Conservation (phyloP, 1,139 yeast genomes). For the Lodderomyces theae region DNA sequence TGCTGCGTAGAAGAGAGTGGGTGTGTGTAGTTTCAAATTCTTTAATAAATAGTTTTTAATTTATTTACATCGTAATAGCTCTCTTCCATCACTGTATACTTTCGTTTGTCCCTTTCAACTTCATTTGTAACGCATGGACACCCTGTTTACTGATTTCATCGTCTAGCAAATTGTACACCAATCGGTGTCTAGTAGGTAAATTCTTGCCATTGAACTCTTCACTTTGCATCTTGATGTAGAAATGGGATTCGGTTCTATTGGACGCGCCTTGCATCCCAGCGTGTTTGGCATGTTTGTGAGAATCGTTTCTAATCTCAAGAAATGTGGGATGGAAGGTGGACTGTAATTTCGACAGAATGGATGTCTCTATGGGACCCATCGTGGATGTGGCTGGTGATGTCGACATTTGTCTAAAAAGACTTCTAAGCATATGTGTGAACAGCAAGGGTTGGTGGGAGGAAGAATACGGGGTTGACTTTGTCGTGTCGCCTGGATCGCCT, state of each 20-base stretch:
- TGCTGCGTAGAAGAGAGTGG: too few relatives aligned
- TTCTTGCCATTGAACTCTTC: slow-evolving; percentile 63
- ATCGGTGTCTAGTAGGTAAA: slow-evolving; percentile 76
- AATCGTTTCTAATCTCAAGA: slow-evolving; percentile 71
- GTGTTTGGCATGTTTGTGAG: slow-evolving; percentile 87
- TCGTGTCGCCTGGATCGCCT: too few relatives aligned
- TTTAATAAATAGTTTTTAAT: slow-evolving; percentile 5
- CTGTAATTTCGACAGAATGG: slow-evolving; percentile 37
- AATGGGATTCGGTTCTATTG: slow-evolving; percentile 83
- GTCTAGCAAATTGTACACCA: slow-evolving; percentile 64
- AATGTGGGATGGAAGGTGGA: slow-evolving; percentile 47
- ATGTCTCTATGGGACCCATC: slow-evolving; percentile 18
- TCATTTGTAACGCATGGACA: slow-evolving; percentile 86
- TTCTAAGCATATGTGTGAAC: slow-evolving; percentile 11
- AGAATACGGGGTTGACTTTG: too few relatives aligned
- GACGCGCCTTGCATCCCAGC: slow-evolving; percentile 73
- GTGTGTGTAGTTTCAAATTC: too few relatives aligned
- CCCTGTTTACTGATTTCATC: slow-evolving; percentile 72
- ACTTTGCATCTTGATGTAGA: slow-evolving; percentile 69
- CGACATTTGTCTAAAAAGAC: slow-evolving; percentile 13
- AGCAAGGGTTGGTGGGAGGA: neutral
- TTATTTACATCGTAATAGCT: neutral
- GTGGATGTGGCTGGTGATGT: slow-evolving; percentile 12
- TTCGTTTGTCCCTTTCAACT: slow-evolving; percentile 75
- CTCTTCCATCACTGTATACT: slow-evolving; percentile 31